Percentiles rank a stretch among this genome's conserved stretches.
Evolutionary conservation across 495 filamentous ascomycete species (phyloP).

Genomic region (Lineolata rhizophorae): DNA sequence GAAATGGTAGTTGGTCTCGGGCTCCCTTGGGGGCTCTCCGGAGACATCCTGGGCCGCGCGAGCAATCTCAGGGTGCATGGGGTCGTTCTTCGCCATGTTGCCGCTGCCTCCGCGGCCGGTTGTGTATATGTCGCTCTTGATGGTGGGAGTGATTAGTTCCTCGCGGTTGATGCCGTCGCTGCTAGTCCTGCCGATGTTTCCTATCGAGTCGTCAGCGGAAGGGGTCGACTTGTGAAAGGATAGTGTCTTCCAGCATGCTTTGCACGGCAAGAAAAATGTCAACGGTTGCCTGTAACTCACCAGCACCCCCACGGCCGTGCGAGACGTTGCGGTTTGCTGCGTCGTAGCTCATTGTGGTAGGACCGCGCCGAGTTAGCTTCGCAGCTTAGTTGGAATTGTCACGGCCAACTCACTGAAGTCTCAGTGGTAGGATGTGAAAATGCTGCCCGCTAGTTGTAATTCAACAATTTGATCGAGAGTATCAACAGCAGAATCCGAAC

Average conservation of each 20-base stretch:
- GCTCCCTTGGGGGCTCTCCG: slow-evolving; percentile 23
- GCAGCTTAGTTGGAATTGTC: too few relatives aligned
- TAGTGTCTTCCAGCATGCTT: neutral
- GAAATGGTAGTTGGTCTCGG: slow-evolving; percentile 16
- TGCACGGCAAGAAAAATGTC: neutral
- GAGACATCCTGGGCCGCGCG: slow-evolving; percentile 67
- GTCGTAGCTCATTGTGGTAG: too few relatives aligned
- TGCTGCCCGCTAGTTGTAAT: too few relatives aligned
- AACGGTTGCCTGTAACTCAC: neutral
- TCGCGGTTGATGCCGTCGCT: slow-evolving; percentile 26
- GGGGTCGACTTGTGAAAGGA: neutral
- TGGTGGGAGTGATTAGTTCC: slow-evolving; percentile 58
- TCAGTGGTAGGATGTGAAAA: too few relatives aligned
- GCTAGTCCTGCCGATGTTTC: slow-evolving; percentile 45
- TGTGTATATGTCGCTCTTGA: slow-evolving; percentile 64
- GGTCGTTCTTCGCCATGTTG: slow-evolving; percentile 20
- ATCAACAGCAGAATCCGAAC: too few relatives aligned
- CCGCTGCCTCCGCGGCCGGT: slow-evolving; percentile 46
- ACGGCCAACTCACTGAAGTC: too few relatives aligned
- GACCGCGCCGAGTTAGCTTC: too few relatives aligned
- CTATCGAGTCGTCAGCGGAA: slow-evolving; percentile 16
- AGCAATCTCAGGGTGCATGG: slow-evolving; percentile 33
- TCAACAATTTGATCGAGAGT: too few relatives aligned
- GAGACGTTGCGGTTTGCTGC: neutral
- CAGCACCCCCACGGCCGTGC: neutral